These are phyloP conservation scores for Tricholoma sp. DNA, from an alignment of 768 basidiomycete species.

Conservation along the genomic window DNA sequence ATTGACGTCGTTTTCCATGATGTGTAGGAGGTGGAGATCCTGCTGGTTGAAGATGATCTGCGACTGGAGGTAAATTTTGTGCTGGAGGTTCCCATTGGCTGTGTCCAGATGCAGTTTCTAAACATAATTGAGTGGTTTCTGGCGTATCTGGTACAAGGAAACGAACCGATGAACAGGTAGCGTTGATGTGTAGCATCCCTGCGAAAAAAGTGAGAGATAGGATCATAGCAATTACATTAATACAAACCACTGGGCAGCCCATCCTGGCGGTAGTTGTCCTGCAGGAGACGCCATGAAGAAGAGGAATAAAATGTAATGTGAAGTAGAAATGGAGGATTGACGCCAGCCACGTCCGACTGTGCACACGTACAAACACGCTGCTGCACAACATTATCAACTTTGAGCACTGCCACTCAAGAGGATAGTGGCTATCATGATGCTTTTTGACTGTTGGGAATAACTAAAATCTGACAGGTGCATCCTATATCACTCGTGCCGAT, in stretches of 20 bases:
- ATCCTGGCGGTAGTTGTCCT: slow-evolving; percentile 83
- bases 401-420: neutral
- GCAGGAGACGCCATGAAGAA: slow-evolving; percentile 44
- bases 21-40: slow-evolving; percentile 43
- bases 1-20: slow-evolving; percentile 76
- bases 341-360: slow-evolving; percentile 29
- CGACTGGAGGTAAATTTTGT: slow-evolving; percentile 24
- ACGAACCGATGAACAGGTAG: slow-evolving; percentile 86
- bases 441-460: too few relatives aligned
- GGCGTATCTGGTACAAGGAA: neutral
- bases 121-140: neutral
- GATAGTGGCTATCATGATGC: too few relatives aligned
- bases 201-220: slow-evolving; percentile 5
- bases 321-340: slow-evolving; percentile 9
- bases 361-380: slow-evolving; percentile 23
- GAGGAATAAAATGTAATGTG: slow-evolving; percentile 10
- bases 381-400: slow-evolving; percentile 20
- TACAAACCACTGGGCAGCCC: slow-evolving; percentile 87
- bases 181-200: slow-evolving; percentile 81
- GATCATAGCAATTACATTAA: neutral
- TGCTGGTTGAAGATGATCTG: slow-evolving; percentile 32
- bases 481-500: too few relatives aligned
- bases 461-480: too few relatives aligned
- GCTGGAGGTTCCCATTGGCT: slow-evolving; percentile 88
- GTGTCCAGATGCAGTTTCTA: slow-evolving; percentile 80